phyloP scores from a whole-genome alignment of 768 basidiomycete genomes.

The Boletus subcaerulescens region DNA sequence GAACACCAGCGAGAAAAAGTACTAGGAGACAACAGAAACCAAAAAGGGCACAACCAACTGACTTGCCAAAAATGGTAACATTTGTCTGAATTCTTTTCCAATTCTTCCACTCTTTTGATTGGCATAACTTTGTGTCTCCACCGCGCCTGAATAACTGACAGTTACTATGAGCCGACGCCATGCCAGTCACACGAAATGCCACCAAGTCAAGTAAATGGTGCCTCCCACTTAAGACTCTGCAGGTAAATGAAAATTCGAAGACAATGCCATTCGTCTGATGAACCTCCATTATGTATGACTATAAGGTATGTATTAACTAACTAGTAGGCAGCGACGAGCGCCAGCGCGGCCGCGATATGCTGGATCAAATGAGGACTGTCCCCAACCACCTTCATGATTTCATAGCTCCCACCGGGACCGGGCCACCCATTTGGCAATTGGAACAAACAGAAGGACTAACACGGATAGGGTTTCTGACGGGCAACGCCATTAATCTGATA shows the following conservation, averaged over 20 bases:
- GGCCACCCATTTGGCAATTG: slow-evolving; percentile 29
- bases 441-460: slow-evolving; percentile 52
- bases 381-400: slow-evolving; percentile 10
- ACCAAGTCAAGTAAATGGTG: background rate
- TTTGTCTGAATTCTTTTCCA: too few species aligned
- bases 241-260: background rate
- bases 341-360: slow-evolving; percentile 23
- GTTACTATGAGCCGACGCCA: too few species aligned
- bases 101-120: background rate
- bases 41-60: background rate
- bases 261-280: background rate
- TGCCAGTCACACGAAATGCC: too few species aligned
- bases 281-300: slow-evolving; percentile 22
- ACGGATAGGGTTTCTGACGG: slow-evolving; percentile 69
- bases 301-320: slow-evolving; percentile 20
- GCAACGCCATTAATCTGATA: slow-evolving; percentile 62
- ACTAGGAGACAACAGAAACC: slow-evolving; percentile 7
- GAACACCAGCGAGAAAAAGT: background rate
- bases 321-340: slow-evolving; percentile 8
- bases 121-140: too few species aligned
- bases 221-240: background rate
- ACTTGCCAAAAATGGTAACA: too few species aligned
- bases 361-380: background rate
- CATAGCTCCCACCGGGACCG: slow-evolving; percentile 16
- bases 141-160: too few species aligned